Evolutionary conservation across 2,329 filamentous ascomycete genomes (phyloP), one percentile per base, ranked within the genome.

Genomic region (Aureobasidium melanogenum): DNA sequence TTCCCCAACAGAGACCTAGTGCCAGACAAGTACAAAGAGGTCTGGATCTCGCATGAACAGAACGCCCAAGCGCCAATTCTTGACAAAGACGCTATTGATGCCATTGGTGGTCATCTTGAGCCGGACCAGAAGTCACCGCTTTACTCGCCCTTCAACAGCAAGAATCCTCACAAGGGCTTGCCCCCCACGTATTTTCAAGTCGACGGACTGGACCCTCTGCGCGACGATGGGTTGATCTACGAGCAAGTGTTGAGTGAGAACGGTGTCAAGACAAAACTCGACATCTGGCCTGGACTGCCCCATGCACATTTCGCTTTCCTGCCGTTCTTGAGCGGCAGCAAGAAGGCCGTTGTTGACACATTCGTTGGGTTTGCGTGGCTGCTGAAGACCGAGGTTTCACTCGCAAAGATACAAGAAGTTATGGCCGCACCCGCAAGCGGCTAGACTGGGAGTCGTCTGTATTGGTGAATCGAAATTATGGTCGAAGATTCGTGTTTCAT

Each of bases 161-260:
- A 64, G 34, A 71, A 64, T 1, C 63, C 66, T 1, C 70, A 76
- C 52, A 63, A 65, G 2, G 71, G 65, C 4, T 68, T 81, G 26
- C 79, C 80, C 5, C 73, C 70, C 2, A 73, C 77, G 0, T 83
- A 81, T 66, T 69, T 84, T 1, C 79, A 82, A 65, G 72, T 82
- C 0, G 76, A 74, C 63, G 81, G 80, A 12, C 63, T 79, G 62
- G 82, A 84, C 66, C 76, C 76, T 0, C 64, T 80, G 2, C 69
- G 82, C 4, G 82, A 84, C 62, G 81, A 83, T 59, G 78, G 71
- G 0, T 63, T 84, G 48, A 76, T 83, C 0, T 84, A 82, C 64
- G 80, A 82, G 64, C 68, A 74, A 41, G 66, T 78, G 2, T 66
- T 84, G 61, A 70, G 74, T 34, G 76, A 78, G 58, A 73, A 78